These are phyloP conservation scores for Cercophora sp. DNA, from an alignment of 495 filamentous ascomycete genomes.

Conservation along the genomic window DNA sequence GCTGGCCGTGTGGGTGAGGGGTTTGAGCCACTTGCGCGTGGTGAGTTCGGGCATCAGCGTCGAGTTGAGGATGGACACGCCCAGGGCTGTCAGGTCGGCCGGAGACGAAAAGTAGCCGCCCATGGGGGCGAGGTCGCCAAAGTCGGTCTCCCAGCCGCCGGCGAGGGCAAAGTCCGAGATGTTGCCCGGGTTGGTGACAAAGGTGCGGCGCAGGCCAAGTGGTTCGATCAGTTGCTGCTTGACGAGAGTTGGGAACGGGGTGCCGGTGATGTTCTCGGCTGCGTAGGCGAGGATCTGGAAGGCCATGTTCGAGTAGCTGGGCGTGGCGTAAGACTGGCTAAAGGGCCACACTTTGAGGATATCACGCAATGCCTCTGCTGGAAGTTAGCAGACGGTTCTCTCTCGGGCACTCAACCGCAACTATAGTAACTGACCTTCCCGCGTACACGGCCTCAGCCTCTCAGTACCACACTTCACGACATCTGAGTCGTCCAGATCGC, in stretches of 20 bases:
- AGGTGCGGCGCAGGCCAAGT: constrained; percentile 16
- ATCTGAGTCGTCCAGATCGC: no score
- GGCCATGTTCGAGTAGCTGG: constrained; percentile 21
- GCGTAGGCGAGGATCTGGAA: constrained; percentile 22
- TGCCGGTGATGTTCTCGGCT: constrained; percentile 16
- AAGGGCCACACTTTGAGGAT: not conserved
- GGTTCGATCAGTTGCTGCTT: constrained; percentile 8
- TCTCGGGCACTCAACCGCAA: no score
- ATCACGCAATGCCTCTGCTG: constrained; percentile 4
- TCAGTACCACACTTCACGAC: constrained; percentile 10
- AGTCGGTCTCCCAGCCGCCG: constrained; percentile 6
- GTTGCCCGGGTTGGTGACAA: constrained; percentile 9
- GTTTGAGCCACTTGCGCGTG: constrained; percentile 55
- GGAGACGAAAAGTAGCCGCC: constrained; percentile 41
- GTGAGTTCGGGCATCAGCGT: constrained; percentile 35
- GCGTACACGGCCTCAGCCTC: constrained; percentile 7
- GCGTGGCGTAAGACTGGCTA: constrained; percentile 2
- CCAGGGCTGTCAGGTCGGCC: constrained; percentile 45
- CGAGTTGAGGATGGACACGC: constrained; percentile 48
- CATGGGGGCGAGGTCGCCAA: constrained; percentile 16
- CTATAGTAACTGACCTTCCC: no score
- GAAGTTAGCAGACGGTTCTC: not conserved
- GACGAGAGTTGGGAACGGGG: constrained; percentile 11
- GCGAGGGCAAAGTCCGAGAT: constrained; percentile 7
- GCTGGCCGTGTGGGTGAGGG: constrained; percentile 41